Evolutionary conservation across 768 basidiomycete genomes (phyloP).

Genomic region (Rhodotorula taiwanensis): DNA sequence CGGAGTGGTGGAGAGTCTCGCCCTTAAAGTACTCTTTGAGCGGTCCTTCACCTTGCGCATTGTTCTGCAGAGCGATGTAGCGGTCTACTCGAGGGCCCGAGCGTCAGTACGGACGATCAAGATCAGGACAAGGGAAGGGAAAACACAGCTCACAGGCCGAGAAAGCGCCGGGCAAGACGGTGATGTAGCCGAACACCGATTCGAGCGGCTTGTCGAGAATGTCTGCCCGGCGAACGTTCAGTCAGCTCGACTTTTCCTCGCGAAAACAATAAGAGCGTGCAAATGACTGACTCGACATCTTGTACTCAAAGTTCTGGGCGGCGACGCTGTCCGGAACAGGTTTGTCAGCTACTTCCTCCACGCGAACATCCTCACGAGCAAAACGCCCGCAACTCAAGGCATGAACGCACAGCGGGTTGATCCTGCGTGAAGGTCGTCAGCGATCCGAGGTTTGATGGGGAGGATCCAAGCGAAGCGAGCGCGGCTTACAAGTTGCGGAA

Average conservation of each 20-base stretch:
- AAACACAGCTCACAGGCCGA: slow-evolving; percentile 74
- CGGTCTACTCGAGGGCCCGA: slow-evolving; percentile 6
- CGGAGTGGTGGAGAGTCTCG: slow-evolving; percentile 64
- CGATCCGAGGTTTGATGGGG: no score
- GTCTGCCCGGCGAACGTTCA: not conserved
- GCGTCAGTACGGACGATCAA: not conserved
- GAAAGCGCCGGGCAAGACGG: slow-evolving; percentile 68
- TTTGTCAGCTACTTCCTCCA: slow-evolving; percentile 53
- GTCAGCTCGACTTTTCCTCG: not conserved
- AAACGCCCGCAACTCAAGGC: no score
- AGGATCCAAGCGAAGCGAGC: not conserved
- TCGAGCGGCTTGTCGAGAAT: slow-evolving; percentile 49
- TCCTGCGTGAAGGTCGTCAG: not conserved
- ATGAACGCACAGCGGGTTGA: slow-evolving; percentile 1
- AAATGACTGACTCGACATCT: slow-evolving; percentile 50
- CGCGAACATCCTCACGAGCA: no score
- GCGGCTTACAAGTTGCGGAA: not conserved
- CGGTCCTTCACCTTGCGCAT: slow-evolving; percentile 71
- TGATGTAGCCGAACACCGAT: slow-evolving; percentile 86
- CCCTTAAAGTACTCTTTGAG: slow-evolving; percentile 94
- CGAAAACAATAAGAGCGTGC: not conserved
- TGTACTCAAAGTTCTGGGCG: slow-evolving; percentile 94
- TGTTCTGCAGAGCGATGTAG: slow-evolving; percentile 83
- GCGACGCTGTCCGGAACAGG: slow-evolving; percentile 70
- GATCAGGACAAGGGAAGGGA: slow-evolving; percentile 47